Percentiles rank a stretch among this genome's conserved stretches.
Conservation (phyloP, 169 alveolate species). For the Eimeria acervulina region DNA sequence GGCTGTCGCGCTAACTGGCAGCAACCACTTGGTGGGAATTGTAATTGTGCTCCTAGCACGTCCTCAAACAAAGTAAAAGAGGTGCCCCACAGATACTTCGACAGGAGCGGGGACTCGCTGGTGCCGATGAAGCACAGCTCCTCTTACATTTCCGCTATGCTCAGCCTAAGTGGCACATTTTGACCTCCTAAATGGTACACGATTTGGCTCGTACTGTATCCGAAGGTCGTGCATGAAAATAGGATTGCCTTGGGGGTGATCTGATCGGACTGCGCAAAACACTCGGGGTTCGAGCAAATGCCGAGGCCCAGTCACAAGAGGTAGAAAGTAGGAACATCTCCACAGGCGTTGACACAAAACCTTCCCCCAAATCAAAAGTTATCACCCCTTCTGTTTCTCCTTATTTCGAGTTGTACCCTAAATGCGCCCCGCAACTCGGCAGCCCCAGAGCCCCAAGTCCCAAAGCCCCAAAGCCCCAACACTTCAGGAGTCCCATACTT, state of each 20-base stretch:
- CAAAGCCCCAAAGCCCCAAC: conserved; percentile 9
- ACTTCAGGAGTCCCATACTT: not conserved
- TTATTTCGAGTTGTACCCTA: not conserved
- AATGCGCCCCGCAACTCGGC: not conserved
- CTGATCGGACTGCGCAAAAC: not conserved
- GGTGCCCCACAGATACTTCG: not conserved
- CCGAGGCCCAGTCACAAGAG: not conserved
- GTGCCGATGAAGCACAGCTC: not conserved
- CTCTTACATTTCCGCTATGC: not conserved
- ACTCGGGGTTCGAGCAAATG: not conserved
- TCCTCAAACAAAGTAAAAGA: not conserved
- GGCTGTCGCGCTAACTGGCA: not conserved
- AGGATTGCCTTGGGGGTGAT: not conserved
- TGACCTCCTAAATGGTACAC: not conserved
- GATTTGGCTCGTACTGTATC: not conserved
- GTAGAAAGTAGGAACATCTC: not conserved
- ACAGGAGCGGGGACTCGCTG: not conserved
- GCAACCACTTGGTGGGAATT: not conserved
- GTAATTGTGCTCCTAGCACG: not conserved
- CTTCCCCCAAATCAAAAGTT: not conserved
- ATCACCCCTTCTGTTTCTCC: not conserved
- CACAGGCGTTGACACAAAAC: not conserved
- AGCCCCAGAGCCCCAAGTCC: conserved; percentile 21
- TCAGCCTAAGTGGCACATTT: not conserved
- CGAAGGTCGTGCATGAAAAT: not conserved